A percentile compares a stretch with the other conserved stretches of the same genome.
Conservation (phyloP, 768 basidiomycete genomes). For the Tubosaeta brunneosetosa region DNA sequence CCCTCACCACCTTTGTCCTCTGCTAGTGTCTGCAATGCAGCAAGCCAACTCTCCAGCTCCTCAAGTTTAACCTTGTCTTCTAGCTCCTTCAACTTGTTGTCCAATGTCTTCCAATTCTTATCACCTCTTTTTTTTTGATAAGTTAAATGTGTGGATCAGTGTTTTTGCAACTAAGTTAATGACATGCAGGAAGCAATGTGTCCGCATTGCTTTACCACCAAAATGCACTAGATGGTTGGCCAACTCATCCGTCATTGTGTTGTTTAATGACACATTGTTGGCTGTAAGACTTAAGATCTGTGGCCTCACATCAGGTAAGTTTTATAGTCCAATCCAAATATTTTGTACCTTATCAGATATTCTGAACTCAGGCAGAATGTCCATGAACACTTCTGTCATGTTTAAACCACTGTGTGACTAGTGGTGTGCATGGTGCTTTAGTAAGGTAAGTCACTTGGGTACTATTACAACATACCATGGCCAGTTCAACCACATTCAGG, state of each 20-base stretch:
- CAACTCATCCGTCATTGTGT: background rate
- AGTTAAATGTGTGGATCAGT: slow-evolving; percentile 32
- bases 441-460: background rate
- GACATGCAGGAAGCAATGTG: slow-evolving; percentile 26
- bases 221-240: background rate
- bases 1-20: too few species aligned
- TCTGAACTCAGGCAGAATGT: background rate
- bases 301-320: too few species aligned
- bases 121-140: slow-evolving; percentile 11
- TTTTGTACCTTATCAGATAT: background rate
- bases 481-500: slow-evolving; percentile 32
- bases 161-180: slow-evolving; percentile 35
- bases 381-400: background rate
- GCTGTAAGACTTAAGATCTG: background rate
- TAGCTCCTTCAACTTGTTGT: background rate
- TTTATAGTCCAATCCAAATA: too few species aligned
- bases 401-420: background rate
- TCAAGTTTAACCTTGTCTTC: background rate
- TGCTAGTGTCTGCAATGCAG: too few species aligned
- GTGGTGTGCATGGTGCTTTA: too few species aligned
- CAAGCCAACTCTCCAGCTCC: background rate
- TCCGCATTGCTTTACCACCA: background rate
- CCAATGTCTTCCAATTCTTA: background rate
- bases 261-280: background rate
- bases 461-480: background rate